Evolutionary conservation across 257 asterid genomes (phyloP).

Genomic region (Fraxinus cuspidata): DNA sequence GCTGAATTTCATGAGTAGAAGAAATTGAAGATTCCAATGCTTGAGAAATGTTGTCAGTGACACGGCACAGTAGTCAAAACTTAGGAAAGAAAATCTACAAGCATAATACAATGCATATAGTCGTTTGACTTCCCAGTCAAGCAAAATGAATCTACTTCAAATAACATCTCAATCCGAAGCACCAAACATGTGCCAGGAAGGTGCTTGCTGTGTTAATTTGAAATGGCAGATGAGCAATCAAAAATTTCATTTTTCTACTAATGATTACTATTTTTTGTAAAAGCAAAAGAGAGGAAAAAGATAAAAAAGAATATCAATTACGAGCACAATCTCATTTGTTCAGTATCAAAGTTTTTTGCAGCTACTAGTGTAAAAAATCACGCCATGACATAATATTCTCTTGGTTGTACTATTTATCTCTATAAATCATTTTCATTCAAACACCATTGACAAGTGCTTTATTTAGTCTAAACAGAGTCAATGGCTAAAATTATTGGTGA

Average conservation of each 20-base stretch:
- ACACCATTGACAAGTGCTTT: background rate
- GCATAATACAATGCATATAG: background rate
- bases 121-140: background rate
- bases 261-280: background rate
- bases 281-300: background rate
- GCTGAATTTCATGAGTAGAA: background rate
- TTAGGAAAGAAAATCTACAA: background rate
- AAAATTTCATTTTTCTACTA: background rate
- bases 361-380: background rate
- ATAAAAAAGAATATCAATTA: background rate
- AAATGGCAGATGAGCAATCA: background rate
- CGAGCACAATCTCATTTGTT: conserved; percentile 1
- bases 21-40: conserved; percentile 17
- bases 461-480: background rate
- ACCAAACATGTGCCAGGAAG: background rate
- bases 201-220: background rate
- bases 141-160: background rate
- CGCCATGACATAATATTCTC: background rate
- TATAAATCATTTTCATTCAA: background rate
- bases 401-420: background rate
- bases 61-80: background rate
- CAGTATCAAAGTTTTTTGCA: background rate
- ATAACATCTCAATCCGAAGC: background rate
- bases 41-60: conserved; percentile 1
- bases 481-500: background rate